These are phyloP conservation scores for Alternaria brassicae DNA, from an alignment of 2,329 filamentous ascomycete species.

Conservation along the genomic window DNA sequence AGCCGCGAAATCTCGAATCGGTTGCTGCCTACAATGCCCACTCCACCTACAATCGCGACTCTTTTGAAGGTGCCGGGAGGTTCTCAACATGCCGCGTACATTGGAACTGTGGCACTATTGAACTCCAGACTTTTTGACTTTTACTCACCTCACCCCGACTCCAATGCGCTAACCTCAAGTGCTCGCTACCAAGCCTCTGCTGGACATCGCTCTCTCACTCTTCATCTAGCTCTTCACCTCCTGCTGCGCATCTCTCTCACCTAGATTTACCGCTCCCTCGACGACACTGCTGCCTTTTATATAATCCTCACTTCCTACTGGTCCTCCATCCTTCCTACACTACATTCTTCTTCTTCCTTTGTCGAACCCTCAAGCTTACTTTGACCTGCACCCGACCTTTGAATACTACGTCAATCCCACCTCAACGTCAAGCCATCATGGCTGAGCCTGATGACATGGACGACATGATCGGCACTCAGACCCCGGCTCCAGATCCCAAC, in stretches of 20 bases:
- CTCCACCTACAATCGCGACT: not conserved
- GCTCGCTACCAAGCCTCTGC: not conserved
- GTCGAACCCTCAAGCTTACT: not conserved
- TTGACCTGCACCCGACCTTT: not conserved
- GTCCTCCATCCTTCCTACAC: conserved; percentile 4
- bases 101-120: not conserved
- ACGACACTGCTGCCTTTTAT: not conserved
- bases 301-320: not conserved
- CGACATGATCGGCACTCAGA: conserved; percentile 4
- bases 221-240: not conserved
- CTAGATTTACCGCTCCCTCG: not conserved
- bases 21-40: not conserved
- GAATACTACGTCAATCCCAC: not conserved
- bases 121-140: no score
- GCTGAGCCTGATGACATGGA: conserved; percentile 2
- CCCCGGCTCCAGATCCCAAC: not conserved
- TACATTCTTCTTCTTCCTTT: not conserved
- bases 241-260: not conserved
- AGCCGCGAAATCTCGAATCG: not conserved
- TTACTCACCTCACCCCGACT: not conserved
- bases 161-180: not conserved
- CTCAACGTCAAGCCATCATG: not conserved
- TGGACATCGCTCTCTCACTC: not conserved
- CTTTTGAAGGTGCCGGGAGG: not conserved
- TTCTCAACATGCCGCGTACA: not conserved